phyloP scores from a whole-genome alignment of 1,284 basidiomycete species.

The Rhodotorula mucilaginosa region DNA sequence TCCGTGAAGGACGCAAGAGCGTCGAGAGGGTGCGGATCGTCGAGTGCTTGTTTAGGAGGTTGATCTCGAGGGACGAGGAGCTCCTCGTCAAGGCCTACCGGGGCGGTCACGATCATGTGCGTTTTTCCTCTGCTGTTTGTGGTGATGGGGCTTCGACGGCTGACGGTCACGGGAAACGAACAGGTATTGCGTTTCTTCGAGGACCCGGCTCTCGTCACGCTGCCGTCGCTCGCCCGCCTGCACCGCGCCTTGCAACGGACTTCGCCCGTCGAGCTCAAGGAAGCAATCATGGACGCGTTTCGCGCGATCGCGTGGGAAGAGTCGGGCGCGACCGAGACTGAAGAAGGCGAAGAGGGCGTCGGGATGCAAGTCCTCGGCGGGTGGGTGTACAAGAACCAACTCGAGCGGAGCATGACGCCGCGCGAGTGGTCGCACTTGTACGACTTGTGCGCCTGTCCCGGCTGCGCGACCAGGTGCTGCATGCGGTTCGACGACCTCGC shows the following conservation, averaged over 20 bases:
- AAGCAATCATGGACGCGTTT: slow-evolving; percentile 40
- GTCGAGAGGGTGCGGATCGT: slow-evolving; percentile 40
- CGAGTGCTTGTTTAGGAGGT: slow-evolving; percentile 37
- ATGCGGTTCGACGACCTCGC: slow-evolving; percentile 28
- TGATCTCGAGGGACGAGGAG: slow-evolving; percentile 35
- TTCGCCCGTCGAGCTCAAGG: slow-evolving; percentile 26
- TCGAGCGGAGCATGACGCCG: slow-evolving; percentile 23
- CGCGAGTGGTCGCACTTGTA: slow-evolving; percentile 39
- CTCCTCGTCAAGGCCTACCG: slow-evolving; percentile 39
- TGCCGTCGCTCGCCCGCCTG: slow-evolving; percentile 26
- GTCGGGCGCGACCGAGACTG: slow-evolving; percentile 39
- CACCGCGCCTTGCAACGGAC: slow-evolving; percentile 30
- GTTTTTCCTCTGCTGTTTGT: background rate
- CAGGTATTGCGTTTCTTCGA: slow-evolving; percentile 40
- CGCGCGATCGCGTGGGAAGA: slow-evolving; percentile 41
- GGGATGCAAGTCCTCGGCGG: slow-evolving; percentile 40
- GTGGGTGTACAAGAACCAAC: slow-evolving; percentile 37
- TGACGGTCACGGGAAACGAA: background rate
- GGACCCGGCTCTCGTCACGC: slow-evolving; percentile 28
- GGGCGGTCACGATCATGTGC: slow-evolving; percentile 36
- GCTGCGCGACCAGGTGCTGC: slow-evolving; percentile 35
- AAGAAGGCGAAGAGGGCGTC: slow-evolving; percentile 38
- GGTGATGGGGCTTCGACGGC: background rate
- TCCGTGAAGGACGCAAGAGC: slow-evolving; percentile 30
- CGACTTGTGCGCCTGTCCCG: slow-evolving; percentile 39